Conservation (phyloP, 495 filamentous ascomycete species). For the Aspergillus affinis region DNA sequence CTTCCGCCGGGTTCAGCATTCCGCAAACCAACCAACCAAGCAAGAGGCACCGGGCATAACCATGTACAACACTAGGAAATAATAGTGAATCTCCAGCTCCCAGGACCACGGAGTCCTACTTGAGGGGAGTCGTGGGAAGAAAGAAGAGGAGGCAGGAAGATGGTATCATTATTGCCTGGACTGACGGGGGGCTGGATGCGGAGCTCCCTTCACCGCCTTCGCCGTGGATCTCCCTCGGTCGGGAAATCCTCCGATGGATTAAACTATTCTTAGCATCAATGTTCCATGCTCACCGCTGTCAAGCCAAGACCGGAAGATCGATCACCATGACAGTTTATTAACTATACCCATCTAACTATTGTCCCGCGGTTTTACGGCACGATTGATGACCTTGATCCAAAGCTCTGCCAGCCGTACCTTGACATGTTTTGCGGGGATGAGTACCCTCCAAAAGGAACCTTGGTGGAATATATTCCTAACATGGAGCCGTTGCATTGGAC, state of each 20-base stretch:
- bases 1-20: conserved; percentile 24
- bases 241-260: too few species aligned
- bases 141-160: background rate
- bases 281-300: too few species aligned
- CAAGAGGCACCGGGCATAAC: conserved; percentile 6
- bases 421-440: background rate
- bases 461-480: background rate
- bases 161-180: background rate
- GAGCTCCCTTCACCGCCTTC: background rate
- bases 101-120: conserved; percentile 3
- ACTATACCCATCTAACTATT: background rate
- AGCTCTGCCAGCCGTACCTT: background rate
- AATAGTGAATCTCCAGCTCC: background rate
- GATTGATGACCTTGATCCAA: background rate
- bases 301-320: too few species aligned
- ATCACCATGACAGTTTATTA: too few species aligned
- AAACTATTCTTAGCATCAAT: too few species aligned
- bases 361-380: background rate
- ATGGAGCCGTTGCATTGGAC: background rate
- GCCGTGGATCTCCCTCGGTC: background rate
- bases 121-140: background rate
- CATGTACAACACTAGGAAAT: background rate
- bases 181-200: background rate
- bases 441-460: background rate
- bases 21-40: conserved; percentile 17